Percentiles rank a stretch among this genome's conserved stretches.
Conservation (phyloP, 2,329 filamentous ascomycete genomes). For the Fusarium udum region DNA sequence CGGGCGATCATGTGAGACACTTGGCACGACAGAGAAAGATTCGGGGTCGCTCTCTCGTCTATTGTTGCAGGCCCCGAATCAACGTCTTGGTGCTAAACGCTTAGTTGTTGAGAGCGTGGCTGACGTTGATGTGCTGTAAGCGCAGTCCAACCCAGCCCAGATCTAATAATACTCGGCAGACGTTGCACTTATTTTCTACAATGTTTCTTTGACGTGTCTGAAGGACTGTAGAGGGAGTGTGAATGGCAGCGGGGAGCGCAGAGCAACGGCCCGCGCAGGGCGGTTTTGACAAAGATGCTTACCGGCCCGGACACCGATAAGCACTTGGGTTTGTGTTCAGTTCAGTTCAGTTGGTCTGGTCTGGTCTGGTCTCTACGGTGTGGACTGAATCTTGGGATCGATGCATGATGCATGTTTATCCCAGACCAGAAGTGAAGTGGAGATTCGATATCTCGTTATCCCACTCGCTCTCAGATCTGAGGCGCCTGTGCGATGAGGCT, state of each 20-base stretch:
- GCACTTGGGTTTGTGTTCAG: not conserved
- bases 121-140: not conserved
- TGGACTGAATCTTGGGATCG: not conserved
- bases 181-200: slow-evolving; percentile 1
- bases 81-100: not conserved
- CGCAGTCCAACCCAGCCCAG: not conserved
- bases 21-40: not conserved
- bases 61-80: not conserved
- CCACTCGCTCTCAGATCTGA: not conserved
- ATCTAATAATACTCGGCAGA: slow-evolving; percentile 22
- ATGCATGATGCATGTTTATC: not conserved
- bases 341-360: not conserved
- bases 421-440: not conserved
- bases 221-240: not conserved
- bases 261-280: slow-evolving; percentile 8
- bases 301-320: not conserved
- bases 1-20: not conserved
- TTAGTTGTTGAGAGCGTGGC: slow-evolving; percentile 2
- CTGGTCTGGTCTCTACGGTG: not conserved
- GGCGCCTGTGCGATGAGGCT: not conserved
- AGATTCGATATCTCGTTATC: not conserved
- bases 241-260: not conserved
- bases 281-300: not conserved
- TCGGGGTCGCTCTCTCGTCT: not conserved
- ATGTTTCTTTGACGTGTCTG: not conserved